Evolutionary conservation across 495 filamentous ascomycete species (phyloP), one percentile per base, ranked within the genome.

Genomic region (Xylaria longipes): DNA sequence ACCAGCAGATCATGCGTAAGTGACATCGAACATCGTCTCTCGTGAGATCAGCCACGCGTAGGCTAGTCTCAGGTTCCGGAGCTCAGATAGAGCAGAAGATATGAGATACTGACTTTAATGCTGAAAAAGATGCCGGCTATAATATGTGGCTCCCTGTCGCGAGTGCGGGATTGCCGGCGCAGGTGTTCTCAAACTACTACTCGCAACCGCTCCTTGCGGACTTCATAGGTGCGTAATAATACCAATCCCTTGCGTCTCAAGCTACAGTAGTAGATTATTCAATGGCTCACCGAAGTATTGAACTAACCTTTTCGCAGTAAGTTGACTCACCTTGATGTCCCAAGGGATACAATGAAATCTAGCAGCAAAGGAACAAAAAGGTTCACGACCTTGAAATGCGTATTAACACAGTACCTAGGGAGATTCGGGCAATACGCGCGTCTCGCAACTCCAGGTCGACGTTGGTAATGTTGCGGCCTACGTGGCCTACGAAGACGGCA

Each of bases 1-100:
- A 77, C 60, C 77, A 79, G 64, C 75, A 79, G 48, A 75, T 79
- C 60, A 79, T 79, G 77, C 77, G 69, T 71, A 50, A 65, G 69
- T 71, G 22, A 65, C n/a, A 54, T 60, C 12, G 22, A 31, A 2
- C 15, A 35, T 22, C 31, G 4, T 25, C 33, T 29, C 3, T 31
- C 33, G 41, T 37, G 20, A 12, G 57, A 12, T 22, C 9, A 14
- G 29, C 31, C 3, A 17, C 31, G 33, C 33, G 17, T n/a, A 7
- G 33, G 35, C 37, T 41, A 17, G 27, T 31, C 17, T 56, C 3
- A 7, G 11, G 8, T 9, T 11, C 9, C 0, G 29, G 20, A 22
- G 48, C 22, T 12, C 4, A 31, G 27, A 56, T 11, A 17, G 5
- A 56, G 7, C 11, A 31, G 52, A 6, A 31, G 6, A 31, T 31